phyloP scores from a whole-genome alignment of 1,284 basidiomycete species.

The Pseudozyma pruni region DNA sequence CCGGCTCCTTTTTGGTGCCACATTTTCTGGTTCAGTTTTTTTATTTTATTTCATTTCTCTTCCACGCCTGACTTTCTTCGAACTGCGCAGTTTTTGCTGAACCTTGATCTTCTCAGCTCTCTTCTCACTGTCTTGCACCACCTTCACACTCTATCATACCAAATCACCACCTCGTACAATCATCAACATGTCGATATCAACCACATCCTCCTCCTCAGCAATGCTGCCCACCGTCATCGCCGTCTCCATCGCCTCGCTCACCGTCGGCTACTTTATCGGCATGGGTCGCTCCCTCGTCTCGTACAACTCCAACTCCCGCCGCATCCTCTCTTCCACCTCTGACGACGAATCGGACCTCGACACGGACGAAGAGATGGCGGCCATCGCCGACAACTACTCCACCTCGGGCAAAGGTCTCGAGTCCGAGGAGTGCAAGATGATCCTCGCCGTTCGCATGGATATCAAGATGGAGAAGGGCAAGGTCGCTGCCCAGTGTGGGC shows the following conservation, averaged over 20 bases:
- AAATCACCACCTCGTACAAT: neutral
- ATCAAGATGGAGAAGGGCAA: constrained; percentile 68
- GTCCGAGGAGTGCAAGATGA: constrained; percentile 65
- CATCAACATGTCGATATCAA: constrained; percentile 24
- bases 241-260: constrained; percentile 50
- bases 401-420: constrained; percentile 10
- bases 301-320: constrained; percentile 45
- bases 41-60: neutral
- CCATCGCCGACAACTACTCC: constrained; percentile 26
- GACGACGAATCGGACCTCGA: constrained; percentile 40
- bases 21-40: neutral
- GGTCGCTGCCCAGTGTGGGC: constrained; percentile 66
- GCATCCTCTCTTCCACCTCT: constrained; percentile 12
- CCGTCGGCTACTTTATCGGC: constrained; percentile 58
- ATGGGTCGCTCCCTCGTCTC: constrained; percentile 52
- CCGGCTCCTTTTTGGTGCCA: neutral
- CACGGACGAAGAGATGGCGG: constrained; percentile 29
- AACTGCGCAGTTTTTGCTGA: neutral
- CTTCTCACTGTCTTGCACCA: neutral
- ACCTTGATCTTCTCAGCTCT: constrained; percentile 5
- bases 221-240: constrained; percentile 44
- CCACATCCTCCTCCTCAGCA: constrained; percentile 8
- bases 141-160: neutral
- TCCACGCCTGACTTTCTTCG: neutral
- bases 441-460: constrained; percentile 63